Evolutionary conservation across 164 flowering plant genomes (phyloP).

Genomic region (Magnolia sinica): DNA sequence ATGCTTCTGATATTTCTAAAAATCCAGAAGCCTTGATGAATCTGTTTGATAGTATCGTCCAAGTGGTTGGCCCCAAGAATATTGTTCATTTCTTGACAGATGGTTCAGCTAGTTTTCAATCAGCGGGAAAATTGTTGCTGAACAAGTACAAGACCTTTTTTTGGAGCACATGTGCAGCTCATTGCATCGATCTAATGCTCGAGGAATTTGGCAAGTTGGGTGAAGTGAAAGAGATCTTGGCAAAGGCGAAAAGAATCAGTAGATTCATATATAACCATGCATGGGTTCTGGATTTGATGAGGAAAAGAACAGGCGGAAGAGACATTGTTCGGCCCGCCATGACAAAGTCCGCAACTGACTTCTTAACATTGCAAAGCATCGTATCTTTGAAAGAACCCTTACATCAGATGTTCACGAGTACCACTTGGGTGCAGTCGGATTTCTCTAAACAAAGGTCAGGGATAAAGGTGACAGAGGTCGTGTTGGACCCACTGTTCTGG

Average conservation of each 20-base stretch:
- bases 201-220: conserved; percentile 33
- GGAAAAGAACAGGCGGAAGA: conserved; percentile 32
- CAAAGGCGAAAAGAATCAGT: conserved; percentile 31
- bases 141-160: conserved; percentile 29
- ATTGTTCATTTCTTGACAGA: conserved; percentile 47
- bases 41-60: conserved; percentile 39
- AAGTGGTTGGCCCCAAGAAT: conserved; percentile 45
- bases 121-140: conserved; percentile 35
- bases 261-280: conserved; percentile 37
- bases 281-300: conserved; percentile 36
- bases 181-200: conserved; percentile 48
- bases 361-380: conserved; percentile 34
- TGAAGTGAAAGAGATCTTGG: conserved; percentile 23
- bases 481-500: conserved; percentile 37
- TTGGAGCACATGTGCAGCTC: conserved; percentile 47
- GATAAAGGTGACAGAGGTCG: conserved; percentile 25
- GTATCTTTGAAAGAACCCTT: conserved; percentile 25
- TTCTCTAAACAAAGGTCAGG: conserved; percentile 35
- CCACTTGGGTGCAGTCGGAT: conserved; percentile 31
- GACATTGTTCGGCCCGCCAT: conserved; percentile 35
- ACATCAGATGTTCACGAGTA: conserved; percentile 36
- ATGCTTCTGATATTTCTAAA: conserved; percentile 36
- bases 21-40: conserved; percentile 26
- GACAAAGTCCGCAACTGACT: conserved; percentile 37
- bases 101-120: conserved; percentile 24